Evolutionary conservation across 164 flowering plant genomes (phyloP).

Genomic region (Sextonia rubra): DNA sequence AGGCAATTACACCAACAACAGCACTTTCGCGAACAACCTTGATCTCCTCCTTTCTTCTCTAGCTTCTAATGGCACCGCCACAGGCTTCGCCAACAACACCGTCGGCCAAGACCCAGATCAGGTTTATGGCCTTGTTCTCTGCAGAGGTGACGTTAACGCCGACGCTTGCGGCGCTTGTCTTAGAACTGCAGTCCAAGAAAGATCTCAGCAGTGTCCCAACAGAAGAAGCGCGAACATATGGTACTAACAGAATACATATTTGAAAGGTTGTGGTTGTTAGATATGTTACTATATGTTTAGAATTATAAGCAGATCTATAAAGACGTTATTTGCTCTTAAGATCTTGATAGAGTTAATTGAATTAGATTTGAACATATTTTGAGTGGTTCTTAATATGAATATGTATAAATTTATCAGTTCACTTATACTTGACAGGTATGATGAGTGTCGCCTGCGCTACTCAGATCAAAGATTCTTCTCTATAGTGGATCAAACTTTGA

Average conservation of each 20-base stretch:
- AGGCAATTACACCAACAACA: neutral
- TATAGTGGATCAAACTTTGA: neutral
- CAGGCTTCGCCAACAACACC: constrained; percentile 6
- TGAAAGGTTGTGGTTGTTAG: too few relatives aligned
- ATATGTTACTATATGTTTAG: too few relatives aligned
- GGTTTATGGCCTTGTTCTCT: constrained; percentile 10
- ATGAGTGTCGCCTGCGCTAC: constrained; percentile 14
- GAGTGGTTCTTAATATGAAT: too few relatives aligned
- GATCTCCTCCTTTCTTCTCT: constrained; percentile 4
- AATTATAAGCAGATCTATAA: too few relatives aligned
- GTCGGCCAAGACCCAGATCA: neutral
- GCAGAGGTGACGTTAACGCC: constrained; percentile 8
- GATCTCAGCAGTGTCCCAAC: neutral
- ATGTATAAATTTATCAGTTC: too few relatives aligned
- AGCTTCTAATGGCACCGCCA: constrained; percentile 1
- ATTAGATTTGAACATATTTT: too few relatives aligned
- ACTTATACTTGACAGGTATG: constrained; percentile 6
- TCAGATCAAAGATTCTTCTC: constrained; percentile 5
- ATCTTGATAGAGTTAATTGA: too few relatives aligned
- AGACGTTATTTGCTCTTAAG: too few relatives aligned
- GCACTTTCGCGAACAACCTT: constrained; percentile 6
- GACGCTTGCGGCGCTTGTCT: constrained; percentile 4
- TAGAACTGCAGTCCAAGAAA: neutral
- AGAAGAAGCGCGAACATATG: constrained; percentile 4
- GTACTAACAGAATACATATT: constrained; percentile 8